These are phyloP conservation scores for Aphanocladium album DNA, from an alignment of 2,329 filamentous ascomycete genomes.

Conservation along the genomic window DNA sequence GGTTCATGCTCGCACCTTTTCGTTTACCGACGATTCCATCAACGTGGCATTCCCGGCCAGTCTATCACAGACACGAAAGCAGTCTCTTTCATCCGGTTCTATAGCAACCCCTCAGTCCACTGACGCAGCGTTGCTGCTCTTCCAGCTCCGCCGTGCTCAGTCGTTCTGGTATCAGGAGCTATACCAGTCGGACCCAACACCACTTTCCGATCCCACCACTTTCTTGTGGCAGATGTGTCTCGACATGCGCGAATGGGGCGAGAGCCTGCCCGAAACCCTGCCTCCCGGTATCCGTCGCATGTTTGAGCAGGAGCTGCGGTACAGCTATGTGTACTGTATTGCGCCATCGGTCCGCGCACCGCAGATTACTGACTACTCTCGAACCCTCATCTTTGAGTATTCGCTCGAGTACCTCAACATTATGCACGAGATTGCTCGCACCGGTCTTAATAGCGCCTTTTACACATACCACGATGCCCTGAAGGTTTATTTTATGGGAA, in stretches of 20 bases:
- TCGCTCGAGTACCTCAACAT: slow-evolving; percentile 75
- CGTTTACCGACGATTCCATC: slow-evolving; percentile 84
- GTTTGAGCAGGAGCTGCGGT: slow-evolving; percentile 83
- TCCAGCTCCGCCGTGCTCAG: slow-evolving; percentile 78
- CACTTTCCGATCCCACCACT: slow-evolving; percentile 61
- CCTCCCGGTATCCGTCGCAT: slow-evolving; percentile 64
- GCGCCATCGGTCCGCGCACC: slow-evolving; percentile 73
- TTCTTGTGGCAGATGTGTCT: slow-evolving; percentile 74
- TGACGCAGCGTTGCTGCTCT: slow-evolving; percentile 70
- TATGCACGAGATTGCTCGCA: slow-evolving; percentile 62
- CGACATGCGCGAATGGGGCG: slow-evolving; percentile 75
- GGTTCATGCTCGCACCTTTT: slow-evolving; percentile 81
- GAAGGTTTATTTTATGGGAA: slow-evolving; percentile 71
- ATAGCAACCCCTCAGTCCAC: slow-evolving; percentile 46
- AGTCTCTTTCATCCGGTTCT: slow-evolving; percentile 37
- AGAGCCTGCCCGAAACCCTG: slow-evolving; percentile 63
- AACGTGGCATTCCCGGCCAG: slow-evolving; percentile 69
- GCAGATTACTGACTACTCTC: slow-evolving; percentile 68
- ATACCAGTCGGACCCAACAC: slow-evolving; percentile 69
- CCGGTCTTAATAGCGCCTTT: slow-evolving; percentile 56
- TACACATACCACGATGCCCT: slow-evolving; percentile 86
- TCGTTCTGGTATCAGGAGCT: slow-evolving; percentile 87
- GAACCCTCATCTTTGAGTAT: slow-evolving; percentile 79
- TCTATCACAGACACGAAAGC: slow-evolving; percentile 34
- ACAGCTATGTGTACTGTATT: slow-evolving; percentile 86